Evolutionary conservation across 2,329 filamentous ascomycete genomes (phyloP).

Genomic region (Neurospora sp.): DNA sequence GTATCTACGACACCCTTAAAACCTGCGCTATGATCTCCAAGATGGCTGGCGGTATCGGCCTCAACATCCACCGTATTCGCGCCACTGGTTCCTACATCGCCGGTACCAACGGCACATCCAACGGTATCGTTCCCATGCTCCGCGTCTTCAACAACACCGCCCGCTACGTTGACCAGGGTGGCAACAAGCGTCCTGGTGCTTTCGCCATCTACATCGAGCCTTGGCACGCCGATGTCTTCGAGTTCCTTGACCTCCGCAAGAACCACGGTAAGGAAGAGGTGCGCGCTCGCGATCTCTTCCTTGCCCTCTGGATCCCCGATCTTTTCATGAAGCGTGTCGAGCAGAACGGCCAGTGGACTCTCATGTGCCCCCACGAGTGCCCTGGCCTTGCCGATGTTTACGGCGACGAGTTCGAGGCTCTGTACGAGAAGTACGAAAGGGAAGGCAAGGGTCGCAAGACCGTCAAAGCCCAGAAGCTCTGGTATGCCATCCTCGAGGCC

Average conservation of each 20-base stretch:
- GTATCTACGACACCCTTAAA: conserved; percentile 98
- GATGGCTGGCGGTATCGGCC: conserved; percentile 94
- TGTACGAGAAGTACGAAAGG: conserved; percentile 88
- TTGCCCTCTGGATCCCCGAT: conserved; percentile 96
- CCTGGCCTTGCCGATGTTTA: conserved; percentile 93
- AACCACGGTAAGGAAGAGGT: conserved; percentile 99
- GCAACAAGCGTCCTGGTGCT: conserved; percentile 96
- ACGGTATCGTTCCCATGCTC: conserved; percentile 95
- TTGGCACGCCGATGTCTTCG: conserved; percentile 96
- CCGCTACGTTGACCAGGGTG: conserved; percentile 95
- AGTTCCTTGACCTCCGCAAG: conserved; percentile 96
- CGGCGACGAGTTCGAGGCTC: conserved; percentile 89
- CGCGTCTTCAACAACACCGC: conserved; percentile 99
- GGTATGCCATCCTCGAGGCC: conserved; percentile 96
- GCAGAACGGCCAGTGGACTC: conserved; percentile 90
- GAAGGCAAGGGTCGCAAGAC: conserved; percentile 83
- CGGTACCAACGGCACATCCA: conserved; percentile 95
- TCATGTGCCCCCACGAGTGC: conserved; percentile 97
- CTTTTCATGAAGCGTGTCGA: conserved; percentile 99
- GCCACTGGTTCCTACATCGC: conserved; percentile 97
- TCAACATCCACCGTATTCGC: conserved; percentile 94
- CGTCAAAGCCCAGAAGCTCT: conserved; percentile 95
- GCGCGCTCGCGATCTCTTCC: conserved; percentile 93
- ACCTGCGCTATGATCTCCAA: conserved; percentile 99
- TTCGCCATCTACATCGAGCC: conserved; percentile 99